Evolutionary conservation across 2,329 filamentous ascomycete genomes (phyloP), one percentile per base, ranked within the genome.

Genomic region (Penicillium sp.): DNA sequence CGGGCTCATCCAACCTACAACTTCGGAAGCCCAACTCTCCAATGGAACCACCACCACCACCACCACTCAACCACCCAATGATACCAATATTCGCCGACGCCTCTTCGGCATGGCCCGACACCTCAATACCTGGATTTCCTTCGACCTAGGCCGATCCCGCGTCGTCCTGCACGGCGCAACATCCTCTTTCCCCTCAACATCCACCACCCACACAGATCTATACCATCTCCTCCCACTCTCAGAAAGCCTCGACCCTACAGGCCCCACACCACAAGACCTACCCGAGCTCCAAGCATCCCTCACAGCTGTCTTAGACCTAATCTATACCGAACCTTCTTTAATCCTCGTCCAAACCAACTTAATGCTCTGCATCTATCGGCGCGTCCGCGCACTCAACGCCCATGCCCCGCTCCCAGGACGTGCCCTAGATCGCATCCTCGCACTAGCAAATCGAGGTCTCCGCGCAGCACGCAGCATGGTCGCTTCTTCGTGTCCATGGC

Each of bases 51-150:
- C 16, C 13, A 28, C 16, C 45, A 25, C 49, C 19, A 37, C 30
- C 13, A 51, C 28, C 7, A 53, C 26, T 40, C 22, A n/a, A 8
- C 6, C 42, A n/a, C 3, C 60, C 35, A 70, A 61, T 54, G 65
- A 72, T 57, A 68, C 67, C 7, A 81, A 84, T 33, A 71, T 75
- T 8, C 75, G 78, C 11, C 75, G 78, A 13, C 72, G 82, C 1
- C 69, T 84, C 3, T 73, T 84, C 67, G 79, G 82, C 55, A 79
- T 86, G 43, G 81, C 84, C 0, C 82, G 84, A 10, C 84, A 86
- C 64, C 77, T 87, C 7, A 86, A 87, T 64, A 82, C 81, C 13
- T 87, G 84, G 84, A 82, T 83, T 28, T 86, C 83, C 0, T 86
- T 85, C 63, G 85, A 87, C 57, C 80, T 86, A 56, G 84, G 84